Conservation (phyloP, 495 filamentous ascomycete species). For the Aspergillus panamensis region DNA sequence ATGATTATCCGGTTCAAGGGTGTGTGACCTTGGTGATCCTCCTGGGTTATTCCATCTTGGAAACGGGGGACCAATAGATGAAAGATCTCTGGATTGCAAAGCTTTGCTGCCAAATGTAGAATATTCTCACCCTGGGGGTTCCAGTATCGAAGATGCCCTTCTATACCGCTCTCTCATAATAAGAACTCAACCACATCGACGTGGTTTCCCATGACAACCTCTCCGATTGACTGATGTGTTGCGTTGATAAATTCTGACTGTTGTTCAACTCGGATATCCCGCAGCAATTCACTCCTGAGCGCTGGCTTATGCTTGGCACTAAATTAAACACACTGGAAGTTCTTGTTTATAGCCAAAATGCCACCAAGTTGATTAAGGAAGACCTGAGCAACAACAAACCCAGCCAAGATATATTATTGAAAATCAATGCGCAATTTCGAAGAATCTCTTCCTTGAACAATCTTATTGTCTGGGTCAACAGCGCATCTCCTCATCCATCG, state of each 20-base stretch:
- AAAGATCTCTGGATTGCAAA: conserved; percentile 27
- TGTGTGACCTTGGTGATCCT: conserved; percentile 22
- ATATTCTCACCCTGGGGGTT: conserved; percentile 27
- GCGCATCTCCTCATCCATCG: no score
- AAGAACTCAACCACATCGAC: conserved; percentile 22
- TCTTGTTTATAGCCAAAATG: no score
- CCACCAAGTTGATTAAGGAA: no score
- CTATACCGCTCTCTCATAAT: conserved; percentile 11
- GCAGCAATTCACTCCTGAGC: not conserved
- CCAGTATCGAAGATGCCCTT: conserved; percentile 23
- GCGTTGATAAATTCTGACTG: not conserved
- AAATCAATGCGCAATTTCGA: no score
- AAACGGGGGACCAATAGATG: conserved; percentile 23
- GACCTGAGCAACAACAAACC: no score
- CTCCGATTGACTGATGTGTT: conserved; percentile 14
- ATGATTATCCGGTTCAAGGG: conserved; percentile 18
- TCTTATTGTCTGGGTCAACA: no score
- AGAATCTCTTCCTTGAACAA: no score
- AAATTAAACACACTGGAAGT: no score
- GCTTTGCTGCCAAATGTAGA: conserved; percentile 25
- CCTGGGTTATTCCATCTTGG: conserved; percentile 19
- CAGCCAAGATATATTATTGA: no score
- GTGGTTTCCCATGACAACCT: conserved; percentile 15
- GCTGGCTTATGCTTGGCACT: not conserved
- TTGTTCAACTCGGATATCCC: not conserved